phyloP scores from a whole-genome alignment of 257 asterid species.

The Capsicum chinense region DNA sequence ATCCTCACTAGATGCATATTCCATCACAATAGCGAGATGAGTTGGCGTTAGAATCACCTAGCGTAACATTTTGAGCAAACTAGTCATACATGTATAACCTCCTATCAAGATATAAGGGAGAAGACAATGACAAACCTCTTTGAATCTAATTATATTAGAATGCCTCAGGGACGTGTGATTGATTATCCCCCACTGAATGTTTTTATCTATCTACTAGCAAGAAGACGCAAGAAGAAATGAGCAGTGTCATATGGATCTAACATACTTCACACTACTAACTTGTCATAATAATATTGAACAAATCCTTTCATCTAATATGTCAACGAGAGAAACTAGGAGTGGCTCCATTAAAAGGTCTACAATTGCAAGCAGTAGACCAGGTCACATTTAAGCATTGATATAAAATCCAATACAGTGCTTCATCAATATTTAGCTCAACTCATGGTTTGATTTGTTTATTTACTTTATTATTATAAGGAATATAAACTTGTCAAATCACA shows the following conservation, averaged over 20 bases:
- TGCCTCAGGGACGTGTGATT: constrained; percentile 90
- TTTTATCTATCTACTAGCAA: constrained; percentile 77
- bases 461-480: background rate
- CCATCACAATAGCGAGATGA: constrained; percentile 94
- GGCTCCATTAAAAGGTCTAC: background rate
- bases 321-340: constrained; percentile 3
- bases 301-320: constrained; percentile 3
- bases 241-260: background rate
- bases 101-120: background rate
- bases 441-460: background rate
- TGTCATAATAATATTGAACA: constrained; percentile 20
- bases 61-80: constrained; percentile 21
- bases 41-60: constrained; percentile 89
- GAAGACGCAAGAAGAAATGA: constrained; percentile 26
- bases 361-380: constrained; percentile 16
- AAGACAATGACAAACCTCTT: constrained; percentile 56
- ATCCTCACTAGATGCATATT: constrained; percentile 95
- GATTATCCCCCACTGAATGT: constrained; percentile 83
- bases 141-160: constrained; percentile 81
- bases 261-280: background rate
- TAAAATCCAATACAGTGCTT: constrained; percentile 1
- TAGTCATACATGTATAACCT: constrained; percentile 5
- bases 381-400: constrained; percentile 9
- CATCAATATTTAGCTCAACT: background rate
- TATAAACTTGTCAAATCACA: no score